Percentiles rank a stretch among this genome's conserved stretches.
phyloP scores from a whole-genome alignment of 306 rosid species.

The Echinosophora koreensis region DNA sequence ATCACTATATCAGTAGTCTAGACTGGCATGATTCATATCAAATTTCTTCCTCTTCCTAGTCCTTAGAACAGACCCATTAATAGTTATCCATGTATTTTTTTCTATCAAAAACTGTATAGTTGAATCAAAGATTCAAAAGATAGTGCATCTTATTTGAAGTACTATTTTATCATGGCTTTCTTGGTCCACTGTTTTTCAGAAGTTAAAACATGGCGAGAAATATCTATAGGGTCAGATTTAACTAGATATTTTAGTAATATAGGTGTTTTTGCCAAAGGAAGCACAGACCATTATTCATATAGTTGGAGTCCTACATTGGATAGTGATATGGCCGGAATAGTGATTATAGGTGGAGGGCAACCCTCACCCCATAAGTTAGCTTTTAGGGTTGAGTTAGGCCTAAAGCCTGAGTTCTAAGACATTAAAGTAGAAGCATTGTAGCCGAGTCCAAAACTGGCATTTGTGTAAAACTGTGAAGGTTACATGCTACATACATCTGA shows the following conservation, averaged over 20 bases:
- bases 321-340: too few species aligned
- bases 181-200: conserved; percentile 6
- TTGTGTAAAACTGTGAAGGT: conserved; percentile 2
- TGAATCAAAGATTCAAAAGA: conserved; percentile 9
- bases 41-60: conserved; percentile 34
- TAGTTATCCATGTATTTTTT: conserved; percentile 1
- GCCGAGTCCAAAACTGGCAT: background rate
- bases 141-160: background rate
- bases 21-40: conserved; percentile 23
- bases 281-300: background rate
- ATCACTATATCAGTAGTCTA: conserved; percentile 27
- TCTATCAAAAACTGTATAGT: background rate
- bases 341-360: too few species aligned
- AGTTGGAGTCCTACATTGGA: too few species aligned
- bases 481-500: conserved; percentile 9
- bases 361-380: too few species aligned
- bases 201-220: conserved; percentile 35
- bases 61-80: conserved; percentile 35
- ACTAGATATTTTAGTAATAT: conserved; percentile 2
- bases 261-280: conserved; percentile 30
- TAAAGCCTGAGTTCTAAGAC: too few species aligned
- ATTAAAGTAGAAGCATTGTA: conserved; percentile 15
- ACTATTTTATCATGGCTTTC: conserved; percentile 3
- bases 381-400: too few species aligned
- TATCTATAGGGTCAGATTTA: conserved; percentile 18